Conservation (phyloP, 306 rosid species). For the Quercus berberidifolia region DNA sequence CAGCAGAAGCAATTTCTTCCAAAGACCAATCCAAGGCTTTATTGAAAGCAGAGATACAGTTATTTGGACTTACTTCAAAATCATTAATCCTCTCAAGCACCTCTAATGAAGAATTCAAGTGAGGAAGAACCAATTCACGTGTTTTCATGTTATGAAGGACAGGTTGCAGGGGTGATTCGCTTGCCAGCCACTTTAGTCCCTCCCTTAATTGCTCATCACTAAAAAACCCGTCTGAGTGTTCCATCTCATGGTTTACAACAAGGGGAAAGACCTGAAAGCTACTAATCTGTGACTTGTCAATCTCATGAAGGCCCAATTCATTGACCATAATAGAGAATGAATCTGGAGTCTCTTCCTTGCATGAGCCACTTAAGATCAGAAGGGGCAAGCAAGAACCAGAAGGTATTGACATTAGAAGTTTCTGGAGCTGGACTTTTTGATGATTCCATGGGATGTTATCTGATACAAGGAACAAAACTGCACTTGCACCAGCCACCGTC, state of each 20-base stretch:
- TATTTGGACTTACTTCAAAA: conserved; percentile 51
- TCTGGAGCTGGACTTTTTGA: conserved; percentile 61
- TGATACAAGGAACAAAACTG: conserved; percentile 65
- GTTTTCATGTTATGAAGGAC: conserved; percentile 39
- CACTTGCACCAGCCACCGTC: conserved; percentile 66
- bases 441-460: conserved; percentile 59
- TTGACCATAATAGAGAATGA: conserved; percentile 41
- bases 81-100: conserved; percentile 36
- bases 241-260: conserved; percentile 43
- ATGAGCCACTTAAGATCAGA: conserved; percentile 57
- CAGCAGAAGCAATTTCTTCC: conserved; percentile 52
- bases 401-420: conserved; percentile 66
- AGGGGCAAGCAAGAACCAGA: conserved; percentile 77
- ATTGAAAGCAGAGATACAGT: conserved; percentile 72
- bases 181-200: conserved; percentile 87
- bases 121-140: conserved; percentile 57
- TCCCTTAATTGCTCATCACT: conserved; percentile 66
- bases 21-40: conserved; percentile 65
- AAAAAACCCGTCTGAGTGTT: conserved; percentile 54
- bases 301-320: conserved; percentile 58
- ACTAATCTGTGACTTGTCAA: conserved; percentile 60
- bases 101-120: conserved; percentile 51
- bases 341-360: conserved; percentile 25
- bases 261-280: conserved; percentile 62
- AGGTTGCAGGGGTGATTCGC: conserved; percentile 75